phyloP scores from a whole-genome alignment of 179 eudicot species.

The Spergularia azorica region DNA sequence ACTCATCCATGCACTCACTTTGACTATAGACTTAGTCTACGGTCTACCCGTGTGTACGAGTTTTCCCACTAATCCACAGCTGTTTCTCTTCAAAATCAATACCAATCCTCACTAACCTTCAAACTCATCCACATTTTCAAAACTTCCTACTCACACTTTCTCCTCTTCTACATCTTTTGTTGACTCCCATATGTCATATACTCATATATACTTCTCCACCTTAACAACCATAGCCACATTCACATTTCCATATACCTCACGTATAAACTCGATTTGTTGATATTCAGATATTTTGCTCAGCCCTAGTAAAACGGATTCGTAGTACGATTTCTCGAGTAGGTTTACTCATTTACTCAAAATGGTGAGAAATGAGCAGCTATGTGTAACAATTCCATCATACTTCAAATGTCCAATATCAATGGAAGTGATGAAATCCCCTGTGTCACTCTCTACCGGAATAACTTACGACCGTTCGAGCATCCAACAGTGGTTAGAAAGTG shows the following conservation, averaged over 20 bases:
- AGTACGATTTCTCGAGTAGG: too few relatives aligned
- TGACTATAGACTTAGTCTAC: neutral
- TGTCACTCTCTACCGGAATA: slow-evolving; percentile 81
- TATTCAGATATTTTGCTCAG: too few relatives aligned
- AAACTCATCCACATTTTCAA: slow-evolving; percentile 10
- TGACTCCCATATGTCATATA: neutral
- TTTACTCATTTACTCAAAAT: slow-evolving; percentile 21
- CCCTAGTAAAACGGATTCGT: too few relatives aligned
- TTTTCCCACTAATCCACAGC: slow-evolving; percentile 8
- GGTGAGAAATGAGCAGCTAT: slow-evolving; percentile 45
- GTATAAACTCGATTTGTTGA: too few relatives aligned
- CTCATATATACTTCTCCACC: neutral
- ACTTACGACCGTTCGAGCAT: slow-evolving; percentile 86
- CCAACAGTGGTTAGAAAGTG: slow-evolving; percentile 77
- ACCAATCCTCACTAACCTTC: slow-evolving; percentile 2
- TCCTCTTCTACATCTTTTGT: slow-evolving; percentile 6
- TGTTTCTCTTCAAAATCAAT: neutral
- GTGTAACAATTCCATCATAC: slow-evolving; percentile 52
- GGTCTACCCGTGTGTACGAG: neutral
- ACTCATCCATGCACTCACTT: neutral
- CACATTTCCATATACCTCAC: neutral
- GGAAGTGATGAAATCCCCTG: slow-evolving; percentile 84
- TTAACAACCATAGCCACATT: slow-evolving; percentile 5
- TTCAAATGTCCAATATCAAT: slow-evolving; percentile 77
- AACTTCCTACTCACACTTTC: neutral